Percentiles rank a stretch among this genome's conserved stretches.
These are phyloP conservation scores for Solanum neorickii DNA, from an alignment of 257 asterid genomes.

Conservation along the genomic window DNA sequence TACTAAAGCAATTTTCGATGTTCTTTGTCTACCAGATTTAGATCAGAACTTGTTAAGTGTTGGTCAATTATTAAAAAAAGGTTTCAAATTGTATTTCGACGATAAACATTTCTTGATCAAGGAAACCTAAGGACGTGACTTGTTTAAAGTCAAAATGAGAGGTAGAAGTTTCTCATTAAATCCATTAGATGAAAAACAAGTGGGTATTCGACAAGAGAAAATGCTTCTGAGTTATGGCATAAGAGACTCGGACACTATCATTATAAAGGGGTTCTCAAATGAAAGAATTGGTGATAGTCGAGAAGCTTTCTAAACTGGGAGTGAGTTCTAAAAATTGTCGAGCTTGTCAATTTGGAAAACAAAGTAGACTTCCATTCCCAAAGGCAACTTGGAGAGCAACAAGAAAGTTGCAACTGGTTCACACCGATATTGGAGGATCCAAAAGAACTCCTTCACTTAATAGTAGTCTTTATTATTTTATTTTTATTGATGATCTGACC, in stretches of 20 bases:
- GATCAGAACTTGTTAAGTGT: neutral
- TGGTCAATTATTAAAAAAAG: neutral
- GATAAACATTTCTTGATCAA: neutral
- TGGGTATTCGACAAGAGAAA: neutral
- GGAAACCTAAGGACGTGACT: neutral
- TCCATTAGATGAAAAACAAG: neutral
- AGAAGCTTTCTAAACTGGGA: neutral
- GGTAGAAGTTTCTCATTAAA: neutral
- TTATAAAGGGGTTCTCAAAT: neutral
- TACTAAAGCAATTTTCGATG: neutral
- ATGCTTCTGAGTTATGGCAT: neutral
- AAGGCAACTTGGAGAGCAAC: neutral
- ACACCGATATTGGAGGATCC: neutral
- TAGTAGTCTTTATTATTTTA: neutral
- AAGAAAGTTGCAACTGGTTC: neutral
- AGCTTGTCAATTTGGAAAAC: neutral
- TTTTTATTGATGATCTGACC: neutral
- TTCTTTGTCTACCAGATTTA: neutral
- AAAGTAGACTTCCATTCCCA: neutral
- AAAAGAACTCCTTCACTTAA: neutral
- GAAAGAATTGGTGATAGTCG: neutral
- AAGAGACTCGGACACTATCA: neutral
- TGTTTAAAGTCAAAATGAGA: neutral
- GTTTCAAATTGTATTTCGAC: neutral
- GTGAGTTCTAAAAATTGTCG: neutral